Evolutionary conservation across 78 protist genomes (phyloP).

Genomic region (Tieghemostelium lacteum): DNA sequence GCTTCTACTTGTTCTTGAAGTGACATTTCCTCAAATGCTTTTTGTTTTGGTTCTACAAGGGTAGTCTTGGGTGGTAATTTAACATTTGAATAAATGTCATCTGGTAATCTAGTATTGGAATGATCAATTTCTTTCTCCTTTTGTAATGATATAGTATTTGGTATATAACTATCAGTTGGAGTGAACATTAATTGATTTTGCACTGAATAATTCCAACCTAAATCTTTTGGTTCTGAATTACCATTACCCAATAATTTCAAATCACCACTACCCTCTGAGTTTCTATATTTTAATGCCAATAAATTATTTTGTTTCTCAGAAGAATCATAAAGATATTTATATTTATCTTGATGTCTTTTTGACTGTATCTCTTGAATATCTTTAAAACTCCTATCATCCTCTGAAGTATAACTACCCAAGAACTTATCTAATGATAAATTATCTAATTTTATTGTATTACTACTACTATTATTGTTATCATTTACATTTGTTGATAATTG

Average conservation of each 20-base stretch:
- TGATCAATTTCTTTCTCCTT: slow-evolving; percentile 37
- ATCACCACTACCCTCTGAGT: not conserved
- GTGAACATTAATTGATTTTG: slow-evolving; percentile 39
- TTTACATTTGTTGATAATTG: not conserved
- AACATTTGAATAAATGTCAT: not conserved
- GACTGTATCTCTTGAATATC: slow-evolving; percentile 18
- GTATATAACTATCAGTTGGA: not conserved
- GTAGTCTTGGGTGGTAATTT: not conserved
- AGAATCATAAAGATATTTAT: slow-evolving; percentile 48
- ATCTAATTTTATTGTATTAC: not conserved
- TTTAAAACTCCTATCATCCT: slow-evolving; percentile 43
- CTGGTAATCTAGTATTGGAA: slow-evolving; percentile 40
- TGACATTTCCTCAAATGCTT: slow-evolving; percentile 33
- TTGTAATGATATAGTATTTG: not conserved
- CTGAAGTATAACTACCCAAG: slow-evolving; percentile 27
- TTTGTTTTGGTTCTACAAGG: not conserved
- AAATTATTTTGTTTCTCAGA: slow-evolving; percentile 5
- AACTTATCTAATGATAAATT: slow-evolving; percentile 35
- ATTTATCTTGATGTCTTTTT: not conserved
- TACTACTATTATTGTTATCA: not conserved
- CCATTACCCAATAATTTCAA: not conserved
- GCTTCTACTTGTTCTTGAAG: slow-evolving; percentile 43
- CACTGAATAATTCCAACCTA: slow-evolving; percentile 40
- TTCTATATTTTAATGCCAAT: too few relatives aligned
- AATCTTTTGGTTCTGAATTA: not conserved